Conservation (phyloP, 495 filamentous ascomycete genomes). For the Trichoderma orchidacearum region DNA sequence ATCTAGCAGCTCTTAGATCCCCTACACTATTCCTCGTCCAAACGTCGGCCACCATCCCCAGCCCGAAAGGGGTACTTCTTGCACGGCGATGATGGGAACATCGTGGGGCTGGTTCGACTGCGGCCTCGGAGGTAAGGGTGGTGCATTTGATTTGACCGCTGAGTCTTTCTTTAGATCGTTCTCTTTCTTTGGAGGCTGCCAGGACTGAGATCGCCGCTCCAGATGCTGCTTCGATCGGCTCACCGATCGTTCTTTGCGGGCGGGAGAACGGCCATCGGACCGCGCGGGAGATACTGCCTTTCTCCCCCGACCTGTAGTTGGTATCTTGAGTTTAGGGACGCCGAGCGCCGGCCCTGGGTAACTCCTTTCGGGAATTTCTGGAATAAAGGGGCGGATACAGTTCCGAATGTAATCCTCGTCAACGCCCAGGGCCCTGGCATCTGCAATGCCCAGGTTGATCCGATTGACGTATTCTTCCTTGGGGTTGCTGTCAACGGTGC, state of each 20-base stretch:
- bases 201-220: neutral
- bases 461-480: conserved; percentile 50
- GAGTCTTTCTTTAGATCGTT: neutral
- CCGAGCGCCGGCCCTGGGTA: neutral
- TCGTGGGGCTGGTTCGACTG: neutral
- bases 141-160: neutral
- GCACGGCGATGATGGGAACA: neutral
- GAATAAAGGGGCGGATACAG: conserved; percentile 46
- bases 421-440: conserved; percentile 44
- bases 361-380: conserved; percentile 1
- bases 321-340: neutral
- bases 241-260: neutral
- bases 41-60: neutral
- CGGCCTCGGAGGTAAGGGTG: neutral
- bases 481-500: conserved; percentile 24
- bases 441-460: conserved; percentile 54
- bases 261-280: neutral
- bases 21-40: neutral
- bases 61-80: neutral
- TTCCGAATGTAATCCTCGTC: conserved; percentile 39
- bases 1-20: neutral
- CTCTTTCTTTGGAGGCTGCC: neutral
- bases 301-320: neutral
- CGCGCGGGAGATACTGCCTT: neutral
- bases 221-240: neutral